Base-by-base conservation (phyloP, 2,329 filamentous ascomycete species). In the Diaporthe sp. region DNA sequence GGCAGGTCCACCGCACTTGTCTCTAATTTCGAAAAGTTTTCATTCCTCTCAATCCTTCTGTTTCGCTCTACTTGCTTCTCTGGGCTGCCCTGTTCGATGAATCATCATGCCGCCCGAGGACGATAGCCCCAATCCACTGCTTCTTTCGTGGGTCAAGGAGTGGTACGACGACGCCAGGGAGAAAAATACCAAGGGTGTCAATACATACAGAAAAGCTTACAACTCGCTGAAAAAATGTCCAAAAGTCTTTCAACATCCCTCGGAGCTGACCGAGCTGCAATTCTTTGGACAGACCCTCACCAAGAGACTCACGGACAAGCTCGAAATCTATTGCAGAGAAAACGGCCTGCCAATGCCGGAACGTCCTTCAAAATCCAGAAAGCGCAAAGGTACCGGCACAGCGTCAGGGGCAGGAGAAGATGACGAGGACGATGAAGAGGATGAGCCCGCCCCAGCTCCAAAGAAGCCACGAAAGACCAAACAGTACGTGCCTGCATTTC, bases 211-310 rank as follows among this genome's bases (percentile, higher is more conserved):
- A 78, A 91, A 93, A 79, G 94, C 94, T 1, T 95, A 95, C 80
- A 89, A 94, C 75, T 94, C 94, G 3, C 90, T 97, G 82, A 94
- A 92, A 83, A 90, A 90, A 17, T 96, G 94, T 77, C 94, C 94
- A 0, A 85, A 95, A 53, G 84, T 85, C 1, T 94, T 95, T 78
- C 86, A 89, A 25, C 94, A 97, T 81, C 94, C 94, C 3, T 91
- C 92, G 8, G 90, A 95, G 84, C 90, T 94, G 1, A 89, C 92
- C 79, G 90, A 93, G 78, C 88, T 97, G n/a, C 92, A 91, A 76
- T 94, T 94, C 0, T 92, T 95, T 75, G 94, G 94, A 0, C 89
- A 91, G 0, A 95, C 93, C 78, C 85, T 96, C 22, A 95, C 92
- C 79, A 88, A 92, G 73, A 89, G 92, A 10, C 87, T 97, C 61